Percentiles rank a stretch among this genome's conserved stretches.
Conservation (phyloP, 768 basidiomycete genomes). For the Heimioporus sp. region DNA sequence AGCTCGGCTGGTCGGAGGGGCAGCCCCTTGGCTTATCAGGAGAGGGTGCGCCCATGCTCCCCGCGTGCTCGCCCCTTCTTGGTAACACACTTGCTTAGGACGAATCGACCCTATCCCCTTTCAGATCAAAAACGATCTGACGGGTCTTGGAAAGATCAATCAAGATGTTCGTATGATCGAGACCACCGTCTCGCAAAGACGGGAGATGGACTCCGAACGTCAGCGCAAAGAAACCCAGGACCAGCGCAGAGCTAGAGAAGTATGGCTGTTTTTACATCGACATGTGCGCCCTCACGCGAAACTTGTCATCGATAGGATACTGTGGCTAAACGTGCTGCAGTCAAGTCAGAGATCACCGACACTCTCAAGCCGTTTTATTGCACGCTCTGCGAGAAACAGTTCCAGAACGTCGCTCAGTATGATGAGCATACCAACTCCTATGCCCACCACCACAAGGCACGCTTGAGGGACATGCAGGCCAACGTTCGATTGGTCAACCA, state of each 20-base stretch:
- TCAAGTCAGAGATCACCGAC: conserved; percentile 65
- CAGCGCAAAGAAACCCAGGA: conserved; percentile 79
- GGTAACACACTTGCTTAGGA: conserved; percentile 40
- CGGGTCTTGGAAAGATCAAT: conserved; percentile 74
- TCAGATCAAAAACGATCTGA: conserved; percentile 71
- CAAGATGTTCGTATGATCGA: conserved; percentile 86
- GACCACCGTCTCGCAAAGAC: conserved; percentile 78
- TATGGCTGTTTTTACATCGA: conserved; percentile 20
- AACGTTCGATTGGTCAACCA: conserved; percentile 62
- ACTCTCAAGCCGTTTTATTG: conserved; percentile 79
- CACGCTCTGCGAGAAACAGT: conserved; percentile 82
- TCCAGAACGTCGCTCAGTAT: conserved; percentile 81
- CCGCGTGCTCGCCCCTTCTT: background rate
- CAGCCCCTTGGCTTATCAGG: conserved; percentile 72
- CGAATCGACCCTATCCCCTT: conserved; percentile 85
- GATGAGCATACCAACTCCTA: conserved; percentile 91
- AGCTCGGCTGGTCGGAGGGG: conserved; percentile 82
- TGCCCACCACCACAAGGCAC: conserved; percentile 82
- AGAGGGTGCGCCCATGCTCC: conserved; percentile 50
- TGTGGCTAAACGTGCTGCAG: conserved; percentile 62
- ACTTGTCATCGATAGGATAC: conserved; percentile 41
- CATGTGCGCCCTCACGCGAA: conserved; percentile 7
- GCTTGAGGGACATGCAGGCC: conserved; percentile 79
- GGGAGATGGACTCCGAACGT: conserved; percentile 77
- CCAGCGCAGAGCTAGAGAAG: conserved; percentile 72